phyloP scores from a whole-genome alignment of 2,329 filamentous ascomycete species.

The Verticillium alfalfae region DNA sequence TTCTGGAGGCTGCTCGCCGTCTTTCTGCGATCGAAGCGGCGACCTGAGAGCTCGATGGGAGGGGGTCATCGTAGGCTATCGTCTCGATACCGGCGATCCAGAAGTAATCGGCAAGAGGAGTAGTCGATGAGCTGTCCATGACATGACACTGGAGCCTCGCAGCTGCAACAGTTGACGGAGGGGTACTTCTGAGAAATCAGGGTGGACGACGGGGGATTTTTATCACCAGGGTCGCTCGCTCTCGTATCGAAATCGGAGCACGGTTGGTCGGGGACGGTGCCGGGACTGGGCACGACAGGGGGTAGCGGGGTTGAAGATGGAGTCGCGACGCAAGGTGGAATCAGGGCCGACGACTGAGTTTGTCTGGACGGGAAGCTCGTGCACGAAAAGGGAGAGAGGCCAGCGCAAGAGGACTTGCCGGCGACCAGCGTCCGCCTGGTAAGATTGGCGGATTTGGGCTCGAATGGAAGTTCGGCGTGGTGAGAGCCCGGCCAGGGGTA shows the following conservation, averaged over 20 bases:
- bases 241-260: not conserved
- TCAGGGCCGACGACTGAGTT: not conserved
- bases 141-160: conserved; percentile 29
- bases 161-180: not conserved
- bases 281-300: not conserved
- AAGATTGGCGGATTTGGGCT: not conserved
- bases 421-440: not conserved
- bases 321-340: not conserved
- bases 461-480: not conserved
- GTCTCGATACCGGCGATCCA: conserved; percentile 70
- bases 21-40: conserved; percentile 57
- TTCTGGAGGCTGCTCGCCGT: conserved; percentile 49
- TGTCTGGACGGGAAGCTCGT: not conserved
- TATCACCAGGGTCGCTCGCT: not conserved
- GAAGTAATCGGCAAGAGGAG: conserved; percentile 68
- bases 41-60: conserved; percentile 33
- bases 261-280: not conserved
- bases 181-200: conserved; percentile 3
- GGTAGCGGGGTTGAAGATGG: not conserved
- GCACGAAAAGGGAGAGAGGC: not conserved
- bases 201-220: not conserved
- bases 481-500: not conserved
- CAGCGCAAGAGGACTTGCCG: not conserved
- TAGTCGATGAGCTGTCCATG: conserved; percentile 57
- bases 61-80: conserved; percentile 56